Base-by-base conservation (phyloP, 2,329 filamentous ascomycete species). In the Fusarium incarnatum region DNA sequence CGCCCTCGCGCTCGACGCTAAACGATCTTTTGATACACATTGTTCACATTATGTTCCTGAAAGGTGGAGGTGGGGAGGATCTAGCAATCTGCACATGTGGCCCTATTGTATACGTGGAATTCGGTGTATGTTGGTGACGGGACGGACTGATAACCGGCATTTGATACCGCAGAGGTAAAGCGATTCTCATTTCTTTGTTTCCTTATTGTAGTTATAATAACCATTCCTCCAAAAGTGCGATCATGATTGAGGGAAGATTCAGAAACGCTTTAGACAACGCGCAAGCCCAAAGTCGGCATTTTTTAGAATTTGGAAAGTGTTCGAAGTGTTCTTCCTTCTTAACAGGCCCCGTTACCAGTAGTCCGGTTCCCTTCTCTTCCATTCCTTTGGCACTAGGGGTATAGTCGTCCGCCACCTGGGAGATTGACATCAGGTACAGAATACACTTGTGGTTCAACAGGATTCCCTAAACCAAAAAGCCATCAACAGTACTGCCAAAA, bases 11-110 rank as follows among this genome's bases (percentile, higher is more conserved):
- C 34, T 12, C 10, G 18, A 37, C 34, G 34, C 34, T 37, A 37
- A 37, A 37, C 10, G 10, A 12, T 7, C 18, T 12, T 37, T n/a
- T 18, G 32, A 34, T 12, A 11, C 10, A 12, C 1, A 11, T n/a
- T 37, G 5, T n/a, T 7, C 2, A 10, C 10, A 12, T n/a, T 2
- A 7, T n/a, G 10, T n/a, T 37, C 2, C 6, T 37, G 10, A 3
- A 34, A 12, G 18, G 18, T n/a, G 12, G 10, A 37, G 18, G 4
- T 11, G 18, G 10, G 18, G 10, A n/a, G 5, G 34, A 12, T 12
- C 2, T 12, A 10, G 18, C 34, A n/a, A n/a, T 37, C 34, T n/a
- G 18, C 6, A n/a, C 18, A 18, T 11, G 10, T 0, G 18, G 34
- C 18, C 34, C 10, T n/a, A 11, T n/a, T 18, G 9, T n/a, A n/a